These are phyloP conservation scores for Chamaecyparis obtusa DNA, from an alignment of 75 land plant genomes.

Conservation along the genomic window DNA sequence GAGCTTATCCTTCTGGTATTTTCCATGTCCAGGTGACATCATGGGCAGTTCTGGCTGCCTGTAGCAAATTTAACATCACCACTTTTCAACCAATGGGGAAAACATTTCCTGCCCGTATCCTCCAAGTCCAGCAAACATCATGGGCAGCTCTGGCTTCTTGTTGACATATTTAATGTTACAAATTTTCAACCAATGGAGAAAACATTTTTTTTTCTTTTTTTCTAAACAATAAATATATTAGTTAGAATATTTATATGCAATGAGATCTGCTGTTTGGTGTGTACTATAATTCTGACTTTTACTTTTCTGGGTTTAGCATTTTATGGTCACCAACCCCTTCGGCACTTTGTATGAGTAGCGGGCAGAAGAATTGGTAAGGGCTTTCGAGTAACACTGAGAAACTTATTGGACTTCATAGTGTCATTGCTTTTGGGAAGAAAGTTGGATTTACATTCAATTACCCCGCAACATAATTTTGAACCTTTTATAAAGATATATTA, in stretches of 20 bases:
- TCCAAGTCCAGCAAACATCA: not conserved
- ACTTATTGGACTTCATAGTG: not conserved
- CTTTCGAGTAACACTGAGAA: not conserved
- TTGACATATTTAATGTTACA: too few relatives aligned
- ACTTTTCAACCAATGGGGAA: too few relatives aligned
- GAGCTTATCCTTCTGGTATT: not conserved
- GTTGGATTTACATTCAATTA: not conserved
- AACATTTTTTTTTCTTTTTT: too few relatives aligned
- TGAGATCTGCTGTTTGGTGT: too few relatives aligned
- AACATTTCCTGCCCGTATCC: not conserved
- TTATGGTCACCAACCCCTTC: not conserved
- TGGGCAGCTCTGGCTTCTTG: not conserved
- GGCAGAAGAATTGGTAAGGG: not conserved
- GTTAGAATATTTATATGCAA: too few relatives aligned
- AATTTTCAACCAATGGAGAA: too few relatives aligned
- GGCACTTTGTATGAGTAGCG: not conserved
- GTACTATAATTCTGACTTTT: too few relatives aligned
- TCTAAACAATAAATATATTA: too few relatives aligned
- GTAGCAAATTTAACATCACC: too few relatives aligned
- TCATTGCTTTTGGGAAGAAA: not conserved
- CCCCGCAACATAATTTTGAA: too few relatives aligned
- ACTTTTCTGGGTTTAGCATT: not conserved
- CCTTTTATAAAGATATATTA: too few relatives aligned
- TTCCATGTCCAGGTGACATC: not conserved
- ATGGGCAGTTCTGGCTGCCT: not conserved